These are phyloP conservation scores for Nicotiana tomentosiformis DNA, from an alignment of 257 asterid genomes.

Conservation along the genomic window DNA sequence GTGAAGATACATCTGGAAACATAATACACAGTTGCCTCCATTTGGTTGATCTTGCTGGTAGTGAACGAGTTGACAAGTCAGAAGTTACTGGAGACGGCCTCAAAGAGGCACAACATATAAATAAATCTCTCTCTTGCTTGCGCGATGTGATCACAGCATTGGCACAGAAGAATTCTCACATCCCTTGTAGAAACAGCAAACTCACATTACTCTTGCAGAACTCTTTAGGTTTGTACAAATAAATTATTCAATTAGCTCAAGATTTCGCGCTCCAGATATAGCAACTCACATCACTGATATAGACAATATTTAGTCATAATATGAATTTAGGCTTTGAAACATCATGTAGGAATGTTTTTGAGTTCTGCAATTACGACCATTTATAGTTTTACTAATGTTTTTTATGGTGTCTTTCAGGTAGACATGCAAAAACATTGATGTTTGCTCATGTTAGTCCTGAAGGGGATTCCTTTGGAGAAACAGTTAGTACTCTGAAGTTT, in stretches of 20 bases:
- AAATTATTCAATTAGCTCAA: not conserved
- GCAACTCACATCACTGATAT: not conserved
- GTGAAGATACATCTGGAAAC: conserved; percentile 65
- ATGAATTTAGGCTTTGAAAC: not conserved
- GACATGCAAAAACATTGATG: conserved; percentile 81
- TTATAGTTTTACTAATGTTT: not conserved
- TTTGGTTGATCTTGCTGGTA: conserved; percentile 94
- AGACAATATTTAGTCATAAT: not conserved
- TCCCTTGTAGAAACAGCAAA: conserved; percentile 90
- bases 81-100: conserved; percentile 78
- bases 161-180: conserved; percentile 78
- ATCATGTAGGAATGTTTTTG: not conserved
- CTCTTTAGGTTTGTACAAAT: conserved; percentile 54
- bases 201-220: conserved; percentile 83
- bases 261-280: not conserved
- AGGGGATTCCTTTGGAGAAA: conserved; percentile 71
- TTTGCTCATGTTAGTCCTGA: conserved; percentile 84
- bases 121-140: conserved; percentile 78
- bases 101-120: conserved; percentile 65
- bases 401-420: conserved; percentile 47
- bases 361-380: no score
- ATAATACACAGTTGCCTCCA: conserved; percentile 63
- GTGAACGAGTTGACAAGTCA: conserved; percentile 64
- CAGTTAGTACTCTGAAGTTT: conserved; percentile 74
- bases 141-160: conserved; percentile 81